These are phyloP conservation scores for Fusarium denticulatum DNA, from an alignment of 2,329 filamentous ascomycete genomes.

Conservation along the genomic window DNA sequence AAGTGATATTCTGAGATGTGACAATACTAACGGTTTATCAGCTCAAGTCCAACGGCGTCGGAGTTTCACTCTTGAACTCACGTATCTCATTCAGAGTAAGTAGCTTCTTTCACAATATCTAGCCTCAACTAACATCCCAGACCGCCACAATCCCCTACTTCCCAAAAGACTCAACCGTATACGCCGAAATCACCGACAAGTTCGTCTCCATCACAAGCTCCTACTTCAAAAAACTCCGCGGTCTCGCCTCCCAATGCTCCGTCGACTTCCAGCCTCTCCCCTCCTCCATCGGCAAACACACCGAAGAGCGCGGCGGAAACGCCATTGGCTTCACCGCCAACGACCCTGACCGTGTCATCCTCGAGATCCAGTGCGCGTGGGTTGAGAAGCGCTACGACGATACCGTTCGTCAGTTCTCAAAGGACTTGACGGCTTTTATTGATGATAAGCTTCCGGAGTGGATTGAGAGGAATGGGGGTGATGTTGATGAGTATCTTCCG, in stretches of 20 bases:
- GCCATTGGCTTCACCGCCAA: constrained; percentile 1
- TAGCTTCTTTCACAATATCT: fast-evolving
- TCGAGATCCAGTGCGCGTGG: constrained; percentile 25
- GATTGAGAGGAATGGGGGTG: background rate
- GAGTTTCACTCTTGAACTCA: constrained; percentile 12
- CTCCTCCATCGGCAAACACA: background rate
- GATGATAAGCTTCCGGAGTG: constrained; percentile 6
- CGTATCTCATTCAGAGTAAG: constrained; percentile 22
- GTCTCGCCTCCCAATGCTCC: constrained; percentile 18
- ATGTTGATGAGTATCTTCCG: background rate
- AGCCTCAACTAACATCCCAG: background rate
- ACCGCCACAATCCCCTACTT: constrained; percentile 14
- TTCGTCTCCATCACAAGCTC: background rate
- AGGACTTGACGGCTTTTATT: constrained; percentile 10
- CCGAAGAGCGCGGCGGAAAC: constrained; percentile 10
- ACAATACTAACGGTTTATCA: fast-evolving
- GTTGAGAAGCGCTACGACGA: background rate
- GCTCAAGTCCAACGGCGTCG: constrained; percentile 10
- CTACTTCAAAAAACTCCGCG: constrained; percentile 5
- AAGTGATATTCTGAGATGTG: fast-evolving
- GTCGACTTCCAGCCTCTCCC: constrained; percentile 24
- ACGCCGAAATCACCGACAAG: constrained; percentile 9
- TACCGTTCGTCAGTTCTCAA: background rate
- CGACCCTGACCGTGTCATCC: background rate
- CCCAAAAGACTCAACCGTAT: background rate